A percentile compares a stretch with the other conserved stretches of the same genome.
These are phyloP conservation scores for Monosporascus sp. DNA, from an alignment of 2,329 filamentous ascomycete species.

Conservation along the genomic window DNA sequence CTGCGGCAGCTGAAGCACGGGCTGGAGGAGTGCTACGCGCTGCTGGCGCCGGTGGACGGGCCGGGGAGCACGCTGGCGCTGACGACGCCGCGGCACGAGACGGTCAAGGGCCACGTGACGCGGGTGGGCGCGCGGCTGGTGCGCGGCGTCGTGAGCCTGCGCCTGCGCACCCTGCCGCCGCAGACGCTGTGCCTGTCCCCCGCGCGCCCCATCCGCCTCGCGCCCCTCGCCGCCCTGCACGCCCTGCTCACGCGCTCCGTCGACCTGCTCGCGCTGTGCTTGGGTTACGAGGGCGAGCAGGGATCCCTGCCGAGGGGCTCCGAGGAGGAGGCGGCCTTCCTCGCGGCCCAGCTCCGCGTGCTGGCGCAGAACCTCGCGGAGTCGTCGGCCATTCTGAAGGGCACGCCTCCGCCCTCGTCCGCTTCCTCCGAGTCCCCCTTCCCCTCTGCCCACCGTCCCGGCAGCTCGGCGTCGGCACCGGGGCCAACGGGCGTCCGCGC, in stretches of 20 bases:
- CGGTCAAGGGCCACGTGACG: slow-evolving; percentile 87
- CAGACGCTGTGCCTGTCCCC: slow-evolving; percentile 46
- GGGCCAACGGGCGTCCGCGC: neutral
- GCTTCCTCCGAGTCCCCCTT: slow-evolving; percentile 38
- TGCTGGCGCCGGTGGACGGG: slow-evolving; percentile 73
- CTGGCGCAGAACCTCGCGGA: slow-evolving; percentile 51
- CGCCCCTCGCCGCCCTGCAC: slow-evolving; percentile 66
- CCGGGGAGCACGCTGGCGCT: slow-evolving; percentile 85
- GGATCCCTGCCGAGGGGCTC: neutral
- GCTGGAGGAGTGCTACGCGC: slow-evolving; percentile 81
- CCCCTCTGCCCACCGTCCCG: slow-evolving; percentile 1
- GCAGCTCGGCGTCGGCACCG: neutral
- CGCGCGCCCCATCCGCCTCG: slow-evolving; percentile 52
- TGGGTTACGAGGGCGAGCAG: slow-evolving; percentile 47
- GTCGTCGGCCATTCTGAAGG: slow-evolving; percentile 49
- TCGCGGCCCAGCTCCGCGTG: slow-evolving; percentile 51
- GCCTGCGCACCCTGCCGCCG: slow-evolving; percentile 62
- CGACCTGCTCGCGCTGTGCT: slow-evolving; percentile 74
- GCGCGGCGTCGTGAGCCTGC: slow-evolving; percentile 78
- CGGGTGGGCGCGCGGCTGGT: slow-evolving; percentile 86
- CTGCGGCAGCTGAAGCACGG: slow-evolving; percentile 54
- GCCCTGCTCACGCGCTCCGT: slow-evolving; percentile 78
- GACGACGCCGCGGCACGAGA: slow-evolving; percentile 80
- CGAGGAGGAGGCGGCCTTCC: slow-evolving; percentile 48
- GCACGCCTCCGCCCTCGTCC: slow-evolving; percentile 43